Base-by-base conservation (phyloP, 169 alveolate species). In the Amoebophrya sp. region DNA sequence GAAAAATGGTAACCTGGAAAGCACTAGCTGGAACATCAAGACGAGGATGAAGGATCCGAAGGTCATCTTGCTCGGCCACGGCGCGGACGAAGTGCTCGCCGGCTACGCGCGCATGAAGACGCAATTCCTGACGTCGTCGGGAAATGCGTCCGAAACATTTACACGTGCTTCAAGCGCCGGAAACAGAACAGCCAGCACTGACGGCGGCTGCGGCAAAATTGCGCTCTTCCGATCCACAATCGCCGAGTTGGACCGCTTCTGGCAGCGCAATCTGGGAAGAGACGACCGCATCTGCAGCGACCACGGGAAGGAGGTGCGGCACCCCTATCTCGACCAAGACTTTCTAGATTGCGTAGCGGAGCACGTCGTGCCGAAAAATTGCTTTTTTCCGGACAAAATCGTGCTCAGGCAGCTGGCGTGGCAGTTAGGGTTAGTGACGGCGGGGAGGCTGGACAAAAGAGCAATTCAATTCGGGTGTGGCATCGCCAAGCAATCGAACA, bases 61-160 rank as follows among this genome's bases (percentile, higher is more conserved):
- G 92, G 96, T 96, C 45, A 88, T 96, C 39, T 88, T 96, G 7
- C 94, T 96, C 90, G 99, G 99, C 7, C 92, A 95, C 91, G 98
- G 98, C 16, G 99, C 99, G 13, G 99, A 97, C 94, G 99, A 97
- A 90, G 95, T 96, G 34, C 95, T 97, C 78, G 98, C 97, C 40
- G 99, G 99, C 7, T 97, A 97, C 93, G 96, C 97, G 18, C 91
- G 99, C 4, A 13, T 13, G 10, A 29, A 13, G 7, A 13, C 78
- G 34, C 26, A 58, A 29, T 58, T 23, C 23, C 23, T 58, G 26
- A n/a, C 18, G 10, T 10, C n/a, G 67, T 18, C 10, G 67, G 67
- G 67, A 45, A 18, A 18, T 45, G 18, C 67, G 18, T 10, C n/a
- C 18, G 67, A 45, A 15, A 18, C 10, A 10, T 15, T 15, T 15